Conservation (phyloP, 805 yeast genomes). For the Torulaspora franciscae region DNA sequence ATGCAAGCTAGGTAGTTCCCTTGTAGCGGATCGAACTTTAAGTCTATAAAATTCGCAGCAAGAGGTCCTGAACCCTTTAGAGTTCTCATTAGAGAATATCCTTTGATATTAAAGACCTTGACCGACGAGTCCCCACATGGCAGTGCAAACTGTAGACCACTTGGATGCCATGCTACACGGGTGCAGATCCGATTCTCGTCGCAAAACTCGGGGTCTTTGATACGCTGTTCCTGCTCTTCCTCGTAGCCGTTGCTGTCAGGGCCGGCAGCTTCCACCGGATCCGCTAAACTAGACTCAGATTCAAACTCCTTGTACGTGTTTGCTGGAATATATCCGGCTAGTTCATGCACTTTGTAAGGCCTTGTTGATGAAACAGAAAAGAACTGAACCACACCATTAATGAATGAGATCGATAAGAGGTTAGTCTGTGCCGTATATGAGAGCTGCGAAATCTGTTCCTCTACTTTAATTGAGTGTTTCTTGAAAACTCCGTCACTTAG, state of each 20-base stretch:
- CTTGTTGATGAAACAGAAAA: slow-evolving; percentile 48
- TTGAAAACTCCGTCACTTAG: slow-evolving; percentile 25
- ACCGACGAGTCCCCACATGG: slow-evolving; percentile 51
- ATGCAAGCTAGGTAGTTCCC: slow-evolving; percentile 58
- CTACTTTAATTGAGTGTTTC: slow-evolving; percentile 36
- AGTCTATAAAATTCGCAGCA: slow-evolving; percentile 41
- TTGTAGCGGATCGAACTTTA: slow-evolving; percentile 54
- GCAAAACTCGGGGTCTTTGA: slow-evolving; percentile 32
- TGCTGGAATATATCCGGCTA: slow-evolving; percentile 39
- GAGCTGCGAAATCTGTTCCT: slow-evolving; percentile 54
- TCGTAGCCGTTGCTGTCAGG: slow-evolving; percentile 40
- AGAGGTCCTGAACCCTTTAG: slow-evolving; percentile 15
- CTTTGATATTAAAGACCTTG: slow-evolving; percentile 38
- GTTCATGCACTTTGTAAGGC: slow-evolving; percentile 47
- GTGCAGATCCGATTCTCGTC: slow-evolving; percentile 46
- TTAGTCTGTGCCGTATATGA: slow-evolving; percentile 56
- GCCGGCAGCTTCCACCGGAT: slow-evolving; percentile 3
- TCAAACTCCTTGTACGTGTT: slow-evolving; percentile 24
- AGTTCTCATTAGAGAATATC: slow-evolving; percentile 25
- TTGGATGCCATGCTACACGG: slow-evolving; percentile 63
- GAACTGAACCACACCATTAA: slow-evolving; percentile 55
- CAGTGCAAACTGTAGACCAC: slow-evolving; percentile 63
- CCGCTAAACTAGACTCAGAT: slow-evolving; percentile 20
- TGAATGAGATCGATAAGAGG: slow-evolving; percentile 50
- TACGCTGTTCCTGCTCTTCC: slow-evolving; percentile 32